Base-by-base conservation (phyloP, 345 rosid species). In the Bruguiera sexangula region DNA sequence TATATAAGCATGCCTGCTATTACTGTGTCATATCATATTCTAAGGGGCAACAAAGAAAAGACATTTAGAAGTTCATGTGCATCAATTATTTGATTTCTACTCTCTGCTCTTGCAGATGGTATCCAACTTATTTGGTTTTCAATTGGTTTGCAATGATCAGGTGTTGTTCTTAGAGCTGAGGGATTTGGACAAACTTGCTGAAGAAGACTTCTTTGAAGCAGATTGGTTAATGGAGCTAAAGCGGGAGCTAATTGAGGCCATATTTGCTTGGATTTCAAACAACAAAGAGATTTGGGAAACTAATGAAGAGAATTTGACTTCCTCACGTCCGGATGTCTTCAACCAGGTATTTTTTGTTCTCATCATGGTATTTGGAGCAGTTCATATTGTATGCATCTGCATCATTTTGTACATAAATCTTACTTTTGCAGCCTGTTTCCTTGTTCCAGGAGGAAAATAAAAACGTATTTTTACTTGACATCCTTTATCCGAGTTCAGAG, bases 161-260 rank as follows among this genome's bases (percentile, higher is more conserved):
- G 76, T 78, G 50, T 57, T 88, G 30, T 88, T 86, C 75, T 68
- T 79, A 62, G 90, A 88, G 61, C 70, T 88, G 62, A 78, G 85
- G 74, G 77, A 82, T 70, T 57, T 84, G 68, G 76, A 78, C 60
- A 68, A 78, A 70, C 79, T 73, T 67, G 73, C 79, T 22, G 78
- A 82, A 65, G 81, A 81, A 36, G 68, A 77, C 62, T 71, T 68
- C 57, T 78, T 79, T 60, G 84, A 84, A 66, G 67, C 15, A 69
- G 72, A 81, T 65, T 84, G 93, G 93, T 69, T 84, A 72, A 75
- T 60, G 75, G 81, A 75, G 57, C 81, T 88, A 15, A 52, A 77
- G 66, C 74, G 76, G 68, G 88, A 86, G 69, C 52, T 88, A 63
- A 67, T 82, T 66, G 83, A 80, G 75, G 73, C 87, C 63, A 64